Conservation (phyloP, 805 yeast species). For the Candida tibetensis region DNA sequence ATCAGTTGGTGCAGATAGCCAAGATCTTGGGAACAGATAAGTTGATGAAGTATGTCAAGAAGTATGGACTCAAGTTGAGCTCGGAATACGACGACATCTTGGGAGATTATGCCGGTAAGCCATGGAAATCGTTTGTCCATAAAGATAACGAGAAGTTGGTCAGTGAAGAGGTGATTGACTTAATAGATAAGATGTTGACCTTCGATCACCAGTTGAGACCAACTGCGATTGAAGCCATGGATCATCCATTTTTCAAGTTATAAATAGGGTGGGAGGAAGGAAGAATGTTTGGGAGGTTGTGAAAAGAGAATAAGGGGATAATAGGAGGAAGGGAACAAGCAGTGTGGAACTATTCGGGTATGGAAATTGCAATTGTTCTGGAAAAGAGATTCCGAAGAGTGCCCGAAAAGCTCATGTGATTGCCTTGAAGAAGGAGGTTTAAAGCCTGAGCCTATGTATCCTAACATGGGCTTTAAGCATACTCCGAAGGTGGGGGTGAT, state of each 20-base stretch:
- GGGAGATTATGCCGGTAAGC: conserved; percentile 69
- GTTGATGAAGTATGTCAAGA: conserved; percentile 61
- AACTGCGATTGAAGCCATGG: conserved; percentile 87
- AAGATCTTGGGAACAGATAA: conserved; percentile 85
- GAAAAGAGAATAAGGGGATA: too few relatives aligned
- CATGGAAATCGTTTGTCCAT: conserved; percentile 81
- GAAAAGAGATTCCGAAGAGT: too few relatives aligned
- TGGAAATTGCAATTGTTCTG: too few relatives aligned
- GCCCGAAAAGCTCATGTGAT: too few relatives aligned
- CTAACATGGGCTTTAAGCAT: too few relatives aligned
- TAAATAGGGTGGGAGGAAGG: not conserved
- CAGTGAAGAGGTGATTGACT: conserved; percentile 67
- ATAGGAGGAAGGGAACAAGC: too few relatives aligned
- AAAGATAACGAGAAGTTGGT: conserved; percentile 66
- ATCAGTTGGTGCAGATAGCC: conserved; percentile 86
- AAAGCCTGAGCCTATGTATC: too few relatives aligned
- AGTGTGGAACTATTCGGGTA: too few relatives aligned
- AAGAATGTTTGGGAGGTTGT: too few relatives aligned
- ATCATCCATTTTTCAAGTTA: conserved; percentile 47
- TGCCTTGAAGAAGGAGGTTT: too few relatives aligned
- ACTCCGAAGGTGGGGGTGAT: too few relatives aligned
- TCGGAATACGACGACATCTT: conserved; percentile 71
- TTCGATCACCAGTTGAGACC: conserved; percentile 88
- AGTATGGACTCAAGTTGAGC: conserved; percentile 69
- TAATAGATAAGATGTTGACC: conserved; percentile 72